Conservation (phyloP, 108 stramenopile species). For the Halocafeteria seosinensis region DNA sequence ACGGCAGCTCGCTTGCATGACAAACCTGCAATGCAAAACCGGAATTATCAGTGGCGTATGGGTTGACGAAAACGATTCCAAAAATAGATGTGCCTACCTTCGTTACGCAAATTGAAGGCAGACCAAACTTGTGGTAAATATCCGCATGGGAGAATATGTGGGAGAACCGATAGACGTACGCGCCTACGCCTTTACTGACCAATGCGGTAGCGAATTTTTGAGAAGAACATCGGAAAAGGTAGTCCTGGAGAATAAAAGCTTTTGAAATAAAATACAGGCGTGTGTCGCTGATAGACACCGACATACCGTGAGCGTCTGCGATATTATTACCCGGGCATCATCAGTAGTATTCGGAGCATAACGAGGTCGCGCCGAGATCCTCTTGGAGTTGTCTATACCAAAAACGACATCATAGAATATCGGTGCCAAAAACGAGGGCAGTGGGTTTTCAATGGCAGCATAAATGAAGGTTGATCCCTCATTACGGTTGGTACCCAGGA, state of each 20-base stretch:
- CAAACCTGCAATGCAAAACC: too few species aligned
- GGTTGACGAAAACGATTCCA: too few species aligned
- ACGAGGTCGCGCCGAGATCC: background rate
- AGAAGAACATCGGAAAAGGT: background rate
- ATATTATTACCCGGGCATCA: background rate
- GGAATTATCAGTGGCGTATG: too few species aligned
- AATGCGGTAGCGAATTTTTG: background rate
- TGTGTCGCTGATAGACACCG: too few species aligned
- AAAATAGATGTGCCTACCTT: too few species aligned
- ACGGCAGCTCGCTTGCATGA: constrained; percentile 2
- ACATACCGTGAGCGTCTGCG: background rate
- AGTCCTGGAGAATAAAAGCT: too few species aligned
- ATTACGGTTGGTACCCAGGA: constrained; percentile 17
- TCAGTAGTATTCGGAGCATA: background rate
- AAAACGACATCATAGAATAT: background rate
- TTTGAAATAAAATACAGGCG: too few species aligned
- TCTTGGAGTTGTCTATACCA: background rate
- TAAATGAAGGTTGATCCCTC: constrained; percentile 30
- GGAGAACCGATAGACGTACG: background rate
- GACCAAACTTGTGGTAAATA: background rate
- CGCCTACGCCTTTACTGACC: background rate
- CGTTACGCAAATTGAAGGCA: background rate
- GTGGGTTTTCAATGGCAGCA: background rate
- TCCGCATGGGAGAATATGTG: background rate
- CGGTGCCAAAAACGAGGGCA: background rate